phyloP scores from a whole-genome alignment of 2,329 filamentous ascomycete species.

The Penicillium occitanis region DNA sequence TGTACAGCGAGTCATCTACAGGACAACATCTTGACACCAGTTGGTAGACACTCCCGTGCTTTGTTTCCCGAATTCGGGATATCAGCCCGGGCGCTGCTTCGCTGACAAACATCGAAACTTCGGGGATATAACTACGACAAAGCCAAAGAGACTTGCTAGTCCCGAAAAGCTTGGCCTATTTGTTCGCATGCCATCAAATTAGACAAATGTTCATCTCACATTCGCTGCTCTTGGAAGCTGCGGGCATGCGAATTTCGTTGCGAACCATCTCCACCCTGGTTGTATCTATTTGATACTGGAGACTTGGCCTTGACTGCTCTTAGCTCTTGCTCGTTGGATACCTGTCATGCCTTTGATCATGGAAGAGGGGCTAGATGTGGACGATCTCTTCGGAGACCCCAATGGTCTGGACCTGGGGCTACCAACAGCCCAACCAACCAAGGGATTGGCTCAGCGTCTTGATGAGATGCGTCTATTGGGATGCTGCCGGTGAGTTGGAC shows the following conservation, averaged over 20 bases:
- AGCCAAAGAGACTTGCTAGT: not conserved
- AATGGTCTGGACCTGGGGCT: slow-evolving; percentile 57
- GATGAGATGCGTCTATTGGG: slow-evolving; percentile 74
- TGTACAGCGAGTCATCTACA: not conserved
- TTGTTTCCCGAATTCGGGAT: not conserved
- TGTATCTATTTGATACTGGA: not conserved
- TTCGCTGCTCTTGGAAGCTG: not conserved
- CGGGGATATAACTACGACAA: not conserved
- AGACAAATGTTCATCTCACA: not conserved
- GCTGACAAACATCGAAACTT: slow-evolving; percentile 1
- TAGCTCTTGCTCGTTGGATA: not conserved
- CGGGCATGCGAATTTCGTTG: not conserved
- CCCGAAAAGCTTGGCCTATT: not conserved
- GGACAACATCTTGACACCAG: not conserved
- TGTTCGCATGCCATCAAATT: not conserved
- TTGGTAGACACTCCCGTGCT: not conserved
- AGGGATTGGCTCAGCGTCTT: slow-evolving; percentile 69
- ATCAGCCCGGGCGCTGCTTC: not conserved
- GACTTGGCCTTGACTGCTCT: not conserved
- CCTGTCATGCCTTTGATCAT: slow-evolving; percentile 54
- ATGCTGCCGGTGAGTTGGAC: slow-evolving; percentile 71
- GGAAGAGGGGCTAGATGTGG: slow-evolving; percentile 58
- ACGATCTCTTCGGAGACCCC: slow-evolving; percentile 73
- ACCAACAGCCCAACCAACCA: slow-evolving; percentile 57
- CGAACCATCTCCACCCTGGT: not conserved